Percentiles rank a stretch among this genome's conserved stretches.
Evolutionary conservation across 2,329 filamentous ascomycete species (phyloP).

Genomic region (Chaetomiaceae sp.): DNA sequence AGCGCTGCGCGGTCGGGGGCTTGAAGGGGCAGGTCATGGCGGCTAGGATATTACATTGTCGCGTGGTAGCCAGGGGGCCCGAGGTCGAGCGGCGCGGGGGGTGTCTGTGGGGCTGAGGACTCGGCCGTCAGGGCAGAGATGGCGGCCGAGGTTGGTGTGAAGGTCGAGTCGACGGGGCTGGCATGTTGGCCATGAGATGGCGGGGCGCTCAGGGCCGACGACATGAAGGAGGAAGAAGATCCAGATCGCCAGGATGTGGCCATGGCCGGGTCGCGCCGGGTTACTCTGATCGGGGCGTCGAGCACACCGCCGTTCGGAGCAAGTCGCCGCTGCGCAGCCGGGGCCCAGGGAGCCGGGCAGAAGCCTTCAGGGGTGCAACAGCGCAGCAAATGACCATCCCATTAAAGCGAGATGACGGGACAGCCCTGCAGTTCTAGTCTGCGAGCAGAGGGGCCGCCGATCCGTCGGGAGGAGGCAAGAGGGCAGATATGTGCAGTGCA

Average conservation of each 20-base stretch:
- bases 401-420: slow-evolving; percentile 4
- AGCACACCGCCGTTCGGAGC: slow-evolving; percentile 8
- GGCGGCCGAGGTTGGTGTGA: slow-evolving; percentile 41
- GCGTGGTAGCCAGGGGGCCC: slow-evolving; percentile 49
- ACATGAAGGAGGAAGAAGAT: slow-evolving; percentile 45
- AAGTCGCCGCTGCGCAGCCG: slow-evolving; percentile 3
- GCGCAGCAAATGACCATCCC: slow-evolving; percentile 8
- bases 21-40: slow-evolving; percentile 14
- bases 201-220: slow-evolving; percentile 39
- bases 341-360: slow-evolving; percentile 6
- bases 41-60: slow-evolving; percentile 45
- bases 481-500: not conserved
- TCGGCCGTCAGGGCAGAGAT: slow-evolving; percentile 37
- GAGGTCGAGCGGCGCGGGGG: slow-evolving; percentile 42
- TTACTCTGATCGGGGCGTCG: not conserved
- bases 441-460: not conserved
- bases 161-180: slow-evolving; percentile 40
- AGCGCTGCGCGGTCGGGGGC: slow-evolving; percentile 18
- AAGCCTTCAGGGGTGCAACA: slow-evolving; percentile 6
- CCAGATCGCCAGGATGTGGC: slow-evolving; percentile 25
- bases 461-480: not conserved
- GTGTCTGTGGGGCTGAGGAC: slow-evolving; percentile 35
- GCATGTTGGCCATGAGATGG: slow-evolving; percentile 37
- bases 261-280: slow-evolving; percentile 17
- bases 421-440: slow-evolving; percentile 1